These are phyloP conservation scores for Lotmaria passim DNA, from an alignment of 208 protist genomes.

Conservation along the genomic window DNA sequence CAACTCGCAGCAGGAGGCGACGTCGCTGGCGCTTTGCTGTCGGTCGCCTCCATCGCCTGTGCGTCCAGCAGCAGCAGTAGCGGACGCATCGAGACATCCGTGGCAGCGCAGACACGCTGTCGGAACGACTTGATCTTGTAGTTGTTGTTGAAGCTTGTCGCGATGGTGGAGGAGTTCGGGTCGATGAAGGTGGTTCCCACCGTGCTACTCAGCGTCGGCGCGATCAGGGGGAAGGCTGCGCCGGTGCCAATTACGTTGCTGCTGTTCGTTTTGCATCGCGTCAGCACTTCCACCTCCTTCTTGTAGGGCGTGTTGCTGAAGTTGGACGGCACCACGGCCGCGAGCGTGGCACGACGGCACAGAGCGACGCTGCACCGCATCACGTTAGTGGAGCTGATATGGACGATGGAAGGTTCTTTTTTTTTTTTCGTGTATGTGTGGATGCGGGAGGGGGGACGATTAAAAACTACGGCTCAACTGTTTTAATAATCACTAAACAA, in stretches of 20 bases:
- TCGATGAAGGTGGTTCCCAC: conserved; percentile 76
- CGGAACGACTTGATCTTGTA: conserved; percentile 68
- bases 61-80: conserved; percentile 38
- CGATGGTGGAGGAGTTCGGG: conserved; percentile 39
- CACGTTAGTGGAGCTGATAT: not conserved
- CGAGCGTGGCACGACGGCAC: conserved; percentile 3
- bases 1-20: not conserved
- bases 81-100: conserved; percentile 79
- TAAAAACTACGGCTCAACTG: too few species aligned
- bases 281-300: conserved; percentile 12
- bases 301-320: conserved; percentile 55
- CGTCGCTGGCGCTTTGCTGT: not conserved
- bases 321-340: conserved; percentile 38
- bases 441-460: not conserved
- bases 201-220: conserved; percentile 29
- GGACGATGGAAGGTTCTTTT: too few species aligned
- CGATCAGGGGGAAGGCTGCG: not conserved
- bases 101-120: conserved; percentile 48
- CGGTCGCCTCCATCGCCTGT: not conserved
- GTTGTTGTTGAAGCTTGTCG: conserved; percentile 61
- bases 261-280: not conserved
- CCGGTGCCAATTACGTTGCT: not conserved
- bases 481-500: too few species aligned
- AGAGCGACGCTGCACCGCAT: conserved; percentile 29
- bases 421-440: not conserved